phyloP scores from a whole-genome alignment of 176 grass and related monocot species.

The Triticum turgidum region DNA sequence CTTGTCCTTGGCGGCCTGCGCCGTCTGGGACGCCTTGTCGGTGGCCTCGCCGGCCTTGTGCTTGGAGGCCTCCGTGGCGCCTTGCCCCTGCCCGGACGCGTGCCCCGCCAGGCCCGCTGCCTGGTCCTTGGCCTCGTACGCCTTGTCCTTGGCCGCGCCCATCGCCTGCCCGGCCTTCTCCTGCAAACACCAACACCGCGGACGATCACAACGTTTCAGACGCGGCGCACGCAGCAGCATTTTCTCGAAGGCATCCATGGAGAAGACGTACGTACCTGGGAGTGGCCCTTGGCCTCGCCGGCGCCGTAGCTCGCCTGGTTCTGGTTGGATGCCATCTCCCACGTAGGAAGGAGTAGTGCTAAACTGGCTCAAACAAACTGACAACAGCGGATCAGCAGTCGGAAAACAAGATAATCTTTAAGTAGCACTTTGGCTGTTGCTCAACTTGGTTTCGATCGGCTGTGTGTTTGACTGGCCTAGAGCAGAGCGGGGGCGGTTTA shows the following conservation, averaged over 20 bases:
- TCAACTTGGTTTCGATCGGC: neutral
- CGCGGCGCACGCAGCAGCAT: too few relatives aligned
- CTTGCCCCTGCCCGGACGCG: neutral
- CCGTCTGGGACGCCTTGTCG: conserved; percentile 16
- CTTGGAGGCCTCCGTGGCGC: conserved; percentile 28
- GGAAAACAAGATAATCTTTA: too few relatives aligned
- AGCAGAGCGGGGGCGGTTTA: neutral
- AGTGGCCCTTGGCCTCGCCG: conserved; percentile 49
- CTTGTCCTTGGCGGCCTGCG: conserved; percentile 28
- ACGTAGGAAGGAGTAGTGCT: too few relatives aligned
- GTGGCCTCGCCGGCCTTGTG: conserved; percentile 50
- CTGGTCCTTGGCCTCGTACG: conserved; percentile 25
- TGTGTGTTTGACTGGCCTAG: neutral
- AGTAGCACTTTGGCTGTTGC: neutral
- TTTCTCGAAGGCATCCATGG: too few relatives aligned
- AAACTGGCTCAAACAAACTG: neutral
- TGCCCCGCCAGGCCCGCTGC: neutral
- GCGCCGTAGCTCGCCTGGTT: conserved; percentile 29
- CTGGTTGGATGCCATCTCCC: conserved; percentile 47
- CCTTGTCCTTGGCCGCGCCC: conserved; percentile 28
- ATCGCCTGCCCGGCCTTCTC: conserved; percentile 28
- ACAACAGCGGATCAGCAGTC: neutral
- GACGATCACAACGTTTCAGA: too few relatives aligned
- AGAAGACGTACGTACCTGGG: conserved; percentile 11
- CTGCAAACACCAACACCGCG: neutral